Evolutionary conservation across 2,329 filamentous ascomycete species (phyloP), one percentile per base, ranked within the genome.

Genomic region (Botrytis fragariae): DNA sequence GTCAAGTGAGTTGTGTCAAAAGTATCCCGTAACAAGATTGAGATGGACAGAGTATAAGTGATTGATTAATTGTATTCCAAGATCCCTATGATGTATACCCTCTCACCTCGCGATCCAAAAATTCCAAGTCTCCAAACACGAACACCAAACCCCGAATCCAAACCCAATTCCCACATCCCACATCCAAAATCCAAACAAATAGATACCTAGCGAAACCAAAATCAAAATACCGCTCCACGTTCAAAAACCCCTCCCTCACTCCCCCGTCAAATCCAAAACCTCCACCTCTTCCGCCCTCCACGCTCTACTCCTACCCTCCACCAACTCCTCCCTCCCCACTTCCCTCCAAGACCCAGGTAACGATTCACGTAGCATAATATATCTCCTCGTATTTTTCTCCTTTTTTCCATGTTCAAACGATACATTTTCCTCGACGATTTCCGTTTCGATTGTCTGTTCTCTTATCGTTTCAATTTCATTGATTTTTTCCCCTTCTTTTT

Each of bases 201-300:
- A 29, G 12, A 32, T 25, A 48, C 20, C 20, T 3, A 48, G 8
- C 4, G 9, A 48, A 25, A 8, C n/a, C 14, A 57, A 29, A 57
- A 57, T 6, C 10, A 16, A 54, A 54, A 54, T 5, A 20, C 8
- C 18, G 25, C 7, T 44, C 45, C 20, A 20, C 45, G 18, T 20
- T 20, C 20, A 22, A 20, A 48, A 25, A 22, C 20, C 5, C 12
- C n/a, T 4, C 14, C 6, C n/a, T 29, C 25, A 69, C 48, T 57
- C 48, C 48, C 65, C 65, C 3, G 72, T 73, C 39, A 73, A 71
- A 73, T 73, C 72, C 20, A 73, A 45, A 32, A 73, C 29, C 25
- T 73, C 72, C 20, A 73, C 67, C 68, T 73, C 72, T 48, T 65
- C 68, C 14, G 29, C 45, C 3, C 68, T 73, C 72, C 72, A 73